Conservation (phyloP, 306 rosid genomes). For the Fagus sylvatica region DNA sequence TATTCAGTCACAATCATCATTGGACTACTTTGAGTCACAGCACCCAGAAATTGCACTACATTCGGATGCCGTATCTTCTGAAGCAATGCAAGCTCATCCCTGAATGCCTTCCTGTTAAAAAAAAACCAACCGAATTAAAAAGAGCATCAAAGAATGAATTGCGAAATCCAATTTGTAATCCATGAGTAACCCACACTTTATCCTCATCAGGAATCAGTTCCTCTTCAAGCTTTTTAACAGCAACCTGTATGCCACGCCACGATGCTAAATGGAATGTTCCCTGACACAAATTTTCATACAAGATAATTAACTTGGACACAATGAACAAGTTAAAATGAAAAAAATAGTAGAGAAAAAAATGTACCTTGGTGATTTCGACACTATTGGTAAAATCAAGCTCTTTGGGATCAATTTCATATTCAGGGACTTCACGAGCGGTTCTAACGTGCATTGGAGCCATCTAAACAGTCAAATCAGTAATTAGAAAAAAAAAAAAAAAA, state of each 20-base stretch:
- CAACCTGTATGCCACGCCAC: constrained; percentile 96
- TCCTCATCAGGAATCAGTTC: constrained; percentile 64
- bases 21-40: constrained; percentile 98
- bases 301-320: background rate
- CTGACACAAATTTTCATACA: constrained; percentile 32
- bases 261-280: constrained; percentile 83
- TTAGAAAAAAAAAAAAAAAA: constrained; percentile 18
- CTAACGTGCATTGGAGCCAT: constrained; percentile 82
- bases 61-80: constrained; percentile 98
- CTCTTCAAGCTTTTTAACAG: constrained; percentile 79
- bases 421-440: constrained; percentile 85
- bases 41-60: constrained; percentile 96
- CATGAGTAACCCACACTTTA: constrained; percentile 70
- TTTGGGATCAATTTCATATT: constrained; percentile 83
- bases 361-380: constrained; percentile 75
- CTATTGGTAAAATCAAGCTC: constrained; percentile 90
- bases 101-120: constrained; percentile 85
- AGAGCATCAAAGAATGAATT: constrained; percentile 14
- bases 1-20: constrained; percentile 98
- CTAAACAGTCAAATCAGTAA: constrained; percentile 41
- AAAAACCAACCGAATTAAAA: constrained; percentile 32
- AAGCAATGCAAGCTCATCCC: constrained; percentile 86
- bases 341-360: background rate
- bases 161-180: too few relatives aligned
- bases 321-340: background rate